phyloP scores from a whole-genome alignment of 176 grass and related monocot species.

The Aechmea fasciata region DNA sequence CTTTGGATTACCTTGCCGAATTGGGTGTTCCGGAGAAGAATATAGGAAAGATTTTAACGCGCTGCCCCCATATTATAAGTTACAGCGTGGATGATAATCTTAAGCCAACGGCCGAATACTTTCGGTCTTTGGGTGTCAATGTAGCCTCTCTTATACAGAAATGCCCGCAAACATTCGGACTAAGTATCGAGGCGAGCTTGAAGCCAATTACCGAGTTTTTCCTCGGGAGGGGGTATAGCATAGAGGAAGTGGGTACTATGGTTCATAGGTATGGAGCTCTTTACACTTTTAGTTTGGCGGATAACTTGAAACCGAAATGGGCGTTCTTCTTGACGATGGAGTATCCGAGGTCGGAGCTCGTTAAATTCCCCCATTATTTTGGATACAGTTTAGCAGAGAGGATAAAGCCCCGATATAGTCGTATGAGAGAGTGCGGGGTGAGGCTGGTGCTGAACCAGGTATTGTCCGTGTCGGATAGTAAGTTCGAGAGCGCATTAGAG shows the following conservation, averaged over 20 bases:
- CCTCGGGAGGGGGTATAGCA: conserved; percentile 43
- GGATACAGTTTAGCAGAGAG: conserved; percentile 58
- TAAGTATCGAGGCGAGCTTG: conserved; percentile 72
- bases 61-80: conserved; percentile 70
- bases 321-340: conserved; percentile 71
- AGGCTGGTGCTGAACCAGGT: conserved; percentile 66
- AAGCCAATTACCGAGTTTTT: conserved; percentile 82
- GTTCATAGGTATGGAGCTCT: conserved; percentile 61
- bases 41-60: conserved; percentile 87
- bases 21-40: conserved; percentile 67
- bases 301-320: conserved; percentile 79
- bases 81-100: conserved; percentile 75
- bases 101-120: conserved; percentile 71
- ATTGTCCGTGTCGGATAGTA: conserved; percentile 46
- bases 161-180: conserved; percentile 70
- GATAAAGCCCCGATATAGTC: conserved; percentile 71
- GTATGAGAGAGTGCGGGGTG: conserved; percentile 45
- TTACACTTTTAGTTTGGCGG: conserved; percentile 75
- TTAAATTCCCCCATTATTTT: conserved; percentile 94
- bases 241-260: conserved; percentile 67
- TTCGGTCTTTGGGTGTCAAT: conserved; percentile 57
- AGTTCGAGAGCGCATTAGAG: conserved; percentile 31
- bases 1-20: conserved; percentile 54
- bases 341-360: conserved; percentile 68
- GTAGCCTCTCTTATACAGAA: conserved; percentile 68